Evolutionary conservation across 192 early-diverging fungal species (phyloP).

Genomic region (Thamnidium elegans): DNA sequence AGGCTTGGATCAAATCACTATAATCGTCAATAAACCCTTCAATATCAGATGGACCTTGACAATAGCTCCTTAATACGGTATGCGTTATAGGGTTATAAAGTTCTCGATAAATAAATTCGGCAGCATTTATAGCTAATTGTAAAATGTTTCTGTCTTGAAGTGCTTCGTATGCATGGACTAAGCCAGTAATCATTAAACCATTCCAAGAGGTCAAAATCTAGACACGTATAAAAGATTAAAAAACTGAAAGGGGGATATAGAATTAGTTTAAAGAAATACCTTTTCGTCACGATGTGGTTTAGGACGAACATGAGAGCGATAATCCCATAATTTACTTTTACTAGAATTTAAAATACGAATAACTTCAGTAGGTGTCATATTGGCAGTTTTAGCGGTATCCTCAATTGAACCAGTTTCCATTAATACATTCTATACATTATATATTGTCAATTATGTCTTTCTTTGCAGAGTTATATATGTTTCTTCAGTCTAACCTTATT

Average conservation of each 20-base stretch:
- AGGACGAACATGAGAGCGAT: conserved; percentile 42
- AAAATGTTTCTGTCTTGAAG: conserved; percentile 34
- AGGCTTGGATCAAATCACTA: conserved; percentile 47
- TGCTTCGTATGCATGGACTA: conserved; percentile 38
- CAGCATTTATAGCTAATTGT: conserved; percentile 43
- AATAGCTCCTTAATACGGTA: conserved; percentile 42
- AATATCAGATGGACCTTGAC: conserved; percentile 46
- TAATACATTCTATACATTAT: conserved; percentile 51
- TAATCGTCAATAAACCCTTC: conserved; percentile 62
- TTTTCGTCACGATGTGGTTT: conserved; percentile 62
- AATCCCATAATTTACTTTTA: conserved; percentile 41
- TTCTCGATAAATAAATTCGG: conserved; percentile 43
- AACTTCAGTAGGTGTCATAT: conserved; percentile 2
- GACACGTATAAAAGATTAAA: neutral
- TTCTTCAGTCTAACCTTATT: conserved; percentile 41
- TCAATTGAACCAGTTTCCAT: conserved; percentile 37
- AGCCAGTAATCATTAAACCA: conserved; percentile 58
- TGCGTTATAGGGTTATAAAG: conserved; percentile 43
- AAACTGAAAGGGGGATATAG: too few species aligned
- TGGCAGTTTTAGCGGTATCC: conserved; percentile 35
- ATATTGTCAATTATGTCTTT: too few species aligned
- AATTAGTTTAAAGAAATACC: conserved; percentile 4
- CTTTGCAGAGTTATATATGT: too few species aligned
- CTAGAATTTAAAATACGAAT: conserved; percentile 11
- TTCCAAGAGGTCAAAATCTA: conserved; percentile 61